phyloP scores from a whole-genome alignment of 257 asterid species.

The Plectranthus barbatus region DNA sequence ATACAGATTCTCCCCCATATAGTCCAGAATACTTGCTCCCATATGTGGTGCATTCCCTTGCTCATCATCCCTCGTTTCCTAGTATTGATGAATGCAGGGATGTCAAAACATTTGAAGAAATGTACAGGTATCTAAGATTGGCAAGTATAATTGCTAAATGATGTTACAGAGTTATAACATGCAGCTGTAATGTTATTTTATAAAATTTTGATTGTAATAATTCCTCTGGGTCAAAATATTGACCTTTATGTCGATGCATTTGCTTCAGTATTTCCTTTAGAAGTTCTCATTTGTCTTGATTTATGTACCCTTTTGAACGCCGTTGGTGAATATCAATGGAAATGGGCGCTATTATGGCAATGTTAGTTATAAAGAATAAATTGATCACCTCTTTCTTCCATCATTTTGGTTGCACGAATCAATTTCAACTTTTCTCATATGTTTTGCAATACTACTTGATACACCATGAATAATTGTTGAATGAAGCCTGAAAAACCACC shows the following conservation, averaged over 20 bases:
- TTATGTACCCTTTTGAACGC: neutral
- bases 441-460: neutral
- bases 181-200: constrained; percentile 15
- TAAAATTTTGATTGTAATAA: constrained; percentile 11
- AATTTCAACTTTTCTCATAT: neutral
- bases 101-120: constrained; percentile 59
- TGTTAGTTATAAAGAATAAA: constrained; percentile 2
- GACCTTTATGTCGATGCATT: neutral
- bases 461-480: neutral
- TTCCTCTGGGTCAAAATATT: constrained; percentile 6
- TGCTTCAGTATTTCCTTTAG: constrained; percentile 2
- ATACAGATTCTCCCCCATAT: constrained; percentile 41
- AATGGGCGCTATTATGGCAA: neutral
- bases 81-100: constrained; percentile 77
- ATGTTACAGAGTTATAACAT: constrained; percentile 8
- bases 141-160: constrained; percentile 9
- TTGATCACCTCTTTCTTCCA: neutral
- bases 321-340: constrained; percentile 6
- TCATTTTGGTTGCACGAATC: constrained; percentile 11
- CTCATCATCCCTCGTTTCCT: constrained; percentile 79
- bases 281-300: constrained; percentile 3
- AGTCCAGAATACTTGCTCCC: constrained; percentile 82
- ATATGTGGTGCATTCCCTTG: constrained; percentile 88
- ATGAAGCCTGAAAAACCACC: neutral
- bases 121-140: constrained; percentile 74